A percentile compares a stretch with the other conserved stretches of the same genome.
These are phyloP conservation scores for Coriolopsis trogii DNA, from an alignment of 1,284 basidiomycete genomes.

Conservation along the genomic window DNA sequence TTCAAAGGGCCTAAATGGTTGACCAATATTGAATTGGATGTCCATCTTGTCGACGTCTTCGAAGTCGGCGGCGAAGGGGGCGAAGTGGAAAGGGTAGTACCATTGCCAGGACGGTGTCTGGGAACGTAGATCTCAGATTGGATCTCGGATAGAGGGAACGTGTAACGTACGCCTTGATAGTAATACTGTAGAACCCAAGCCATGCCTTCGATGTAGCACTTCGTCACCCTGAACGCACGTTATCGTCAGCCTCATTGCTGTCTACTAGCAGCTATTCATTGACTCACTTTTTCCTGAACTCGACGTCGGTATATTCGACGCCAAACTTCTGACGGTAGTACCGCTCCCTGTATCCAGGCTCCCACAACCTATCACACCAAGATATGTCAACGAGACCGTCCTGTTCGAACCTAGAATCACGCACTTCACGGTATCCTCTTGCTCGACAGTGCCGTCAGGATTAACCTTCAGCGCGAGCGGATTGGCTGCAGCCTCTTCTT, in stretches of 20 bases:
- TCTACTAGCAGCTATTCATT: background rate
- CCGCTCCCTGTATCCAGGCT: slow-evolving; percentile 92
- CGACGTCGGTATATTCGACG: slow-evolving; percentile 69
- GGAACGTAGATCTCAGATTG: slow-evolving; percentile 13
- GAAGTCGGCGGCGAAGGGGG: slow-evolving; percentile 97
- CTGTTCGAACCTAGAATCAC: slow-evolving; percentile 32
- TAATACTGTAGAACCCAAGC: slow-evolving; percentile 98
- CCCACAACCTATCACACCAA: slow-evolving; percentile 71
- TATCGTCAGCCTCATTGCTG: background rate
- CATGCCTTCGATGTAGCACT: slow-evolving; percentile 90
- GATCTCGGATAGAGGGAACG: background rate
- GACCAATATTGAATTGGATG: slow-evolving; percentile 78
- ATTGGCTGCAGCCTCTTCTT: slow-evolving; percentile 45
- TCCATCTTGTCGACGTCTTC: slow-evolving; percentile 79
- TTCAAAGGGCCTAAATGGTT: slow-evolving; percentile 96
- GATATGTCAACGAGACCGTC: slow-evolving; percentile 12
- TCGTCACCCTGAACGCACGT: slow-evolving; percentile 64
- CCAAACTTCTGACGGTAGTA: slow-evolving; percentile 97
- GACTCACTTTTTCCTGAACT: slow-evolving; percentile 76
- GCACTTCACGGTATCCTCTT: slow-evolving; percentile 92
- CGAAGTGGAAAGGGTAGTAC: slow-evolving; percentile 99
- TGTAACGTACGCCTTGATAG: slow-evolving; percentile 86
- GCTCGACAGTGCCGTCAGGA: slow-evolving; percentile 86
- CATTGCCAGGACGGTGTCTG: slow-evolving; percentile 98
- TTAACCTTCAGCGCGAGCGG: slow-evolving; percentile 73